A percentile compares a stretch with the other conserved stretches of the same genome.
Conservation (phyloP, 2,329 filamentous ascomycete species). For the Claviceps sp. region DNA sequence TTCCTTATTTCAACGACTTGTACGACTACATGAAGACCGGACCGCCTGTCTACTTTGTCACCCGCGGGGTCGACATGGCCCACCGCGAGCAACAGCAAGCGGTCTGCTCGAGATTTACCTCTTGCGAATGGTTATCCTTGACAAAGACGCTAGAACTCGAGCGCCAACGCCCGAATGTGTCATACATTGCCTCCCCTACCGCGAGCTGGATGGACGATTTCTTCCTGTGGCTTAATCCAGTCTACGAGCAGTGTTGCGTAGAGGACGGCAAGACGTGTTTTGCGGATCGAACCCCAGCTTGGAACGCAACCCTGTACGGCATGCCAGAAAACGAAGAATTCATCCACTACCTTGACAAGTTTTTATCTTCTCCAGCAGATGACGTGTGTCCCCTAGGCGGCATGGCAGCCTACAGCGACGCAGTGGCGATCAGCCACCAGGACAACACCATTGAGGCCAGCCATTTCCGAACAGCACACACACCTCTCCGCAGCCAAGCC, state of each 20-base stretch:
- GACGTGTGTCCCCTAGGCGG: conserved; percentile 81
- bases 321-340: conserved; percentile 96
- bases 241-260: conserved; percentile 56
- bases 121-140: conserved; percentile 71
- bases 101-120: conserved; percentile 81
- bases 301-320: conserved; percentile 79
- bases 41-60: conserved; percentile 93
- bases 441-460: conserved; percentile 59
- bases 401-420: conserved; percentile 72
- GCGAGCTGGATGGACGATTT: conserved; percentile 97
- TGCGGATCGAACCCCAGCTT: conserved; percentile 58
- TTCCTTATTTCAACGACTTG: conserved; percentile 91
- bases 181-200: conserved; percentile 75
- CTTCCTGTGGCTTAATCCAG: conserved; percentile 90
- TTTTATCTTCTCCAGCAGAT: conserved; percentile 66
- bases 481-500: conserved; percentile 69
- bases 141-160: conserved; percentile 89
- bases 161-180: conserved; percentile 74
- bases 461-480: conserved; percentile 86
- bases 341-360: conserved; percentile 69
- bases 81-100: conserved; percentile 65
- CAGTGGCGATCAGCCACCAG: conserved; percentile 63
- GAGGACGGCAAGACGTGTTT: conserved; percentile 67
- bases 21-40: conserved; percentile 86
- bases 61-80: conserved; percentile 67